These are phyloP conservation scores for Agrostemma githago DNA, from an alignment of 148 eudicot genomes.

Conservation along the genomic window DNA sequence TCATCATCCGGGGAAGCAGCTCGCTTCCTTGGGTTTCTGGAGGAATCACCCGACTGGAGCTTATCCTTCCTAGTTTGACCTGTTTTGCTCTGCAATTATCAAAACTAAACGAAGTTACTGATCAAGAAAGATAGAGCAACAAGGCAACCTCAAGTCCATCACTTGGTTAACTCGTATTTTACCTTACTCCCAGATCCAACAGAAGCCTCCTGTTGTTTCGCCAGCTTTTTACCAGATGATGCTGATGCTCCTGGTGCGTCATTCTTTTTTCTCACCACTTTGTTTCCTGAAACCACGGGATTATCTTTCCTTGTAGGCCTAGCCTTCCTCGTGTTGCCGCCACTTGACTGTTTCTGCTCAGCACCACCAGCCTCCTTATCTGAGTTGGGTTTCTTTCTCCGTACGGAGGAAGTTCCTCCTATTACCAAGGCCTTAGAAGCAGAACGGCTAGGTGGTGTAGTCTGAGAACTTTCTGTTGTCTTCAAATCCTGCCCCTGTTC, in stretches of 20 bases:
- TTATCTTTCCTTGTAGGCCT: conserved; percentile 29
- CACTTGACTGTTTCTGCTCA: conserved; percentile 17
- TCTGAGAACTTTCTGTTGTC: conserved; percentile 21
- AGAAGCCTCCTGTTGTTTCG: conserved; percentile 16
- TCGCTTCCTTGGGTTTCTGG: conserved; percentile 37
- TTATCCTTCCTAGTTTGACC: conserved; percentile 25
- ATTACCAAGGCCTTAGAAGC: conserved; percentile 11
- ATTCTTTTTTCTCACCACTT: conserved; percentile 8
- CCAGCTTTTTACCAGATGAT: conserved; percentile 9
- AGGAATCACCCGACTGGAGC: conserved; percentile 22
- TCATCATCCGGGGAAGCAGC: conserved; percentile 17
- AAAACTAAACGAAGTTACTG: conserved; percentile 9
- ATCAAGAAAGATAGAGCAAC: neutral
- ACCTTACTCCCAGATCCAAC: conserved; percentile 45
- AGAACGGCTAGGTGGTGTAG: neutral
- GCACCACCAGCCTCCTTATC: conserved; percentile 27
- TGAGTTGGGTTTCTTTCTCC: conserved; percentile 30
- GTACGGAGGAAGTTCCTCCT: conserved; percentile 30
- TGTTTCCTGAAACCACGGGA: conserved; percentile 35
- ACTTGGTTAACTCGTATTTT: conserved; percentile 6
- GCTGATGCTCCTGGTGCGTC: neutral
- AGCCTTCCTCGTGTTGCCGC: conserved; percentile 25
- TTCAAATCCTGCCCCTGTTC: conserved; percentile 21
- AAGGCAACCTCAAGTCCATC: neutral
- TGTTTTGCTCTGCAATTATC: conserved; percentile 21